Conservation (phyloP, 2,329 filamentous ascomycete genomes). For the Orbilia javanica region DNA sequence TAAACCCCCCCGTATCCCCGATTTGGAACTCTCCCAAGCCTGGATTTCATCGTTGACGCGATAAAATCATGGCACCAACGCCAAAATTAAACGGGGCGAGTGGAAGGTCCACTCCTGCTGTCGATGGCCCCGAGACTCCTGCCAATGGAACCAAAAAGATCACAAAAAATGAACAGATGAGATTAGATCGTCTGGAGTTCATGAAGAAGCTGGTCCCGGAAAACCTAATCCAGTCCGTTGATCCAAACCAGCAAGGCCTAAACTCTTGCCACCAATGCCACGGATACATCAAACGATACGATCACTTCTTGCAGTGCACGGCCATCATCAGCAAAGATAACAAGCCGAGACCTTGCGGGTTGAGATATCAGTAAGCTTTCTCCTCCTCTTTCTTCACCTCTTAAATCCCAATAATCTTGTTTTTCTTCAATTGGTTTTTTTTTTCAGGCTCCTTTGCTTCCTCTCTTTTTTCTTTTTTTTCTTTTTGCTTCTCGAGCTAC, state of each 20-base stretch:
- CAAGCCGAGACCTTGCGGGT: constrained; percentile 45
- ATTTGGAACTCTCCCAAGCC: neutral
- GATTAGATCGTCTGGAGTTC: constrained; percentile 46
- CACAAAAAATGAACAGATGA: constrained; percentile 55
- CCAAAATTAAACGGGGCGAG: constrained; percentile 50
- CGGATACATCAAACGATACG: constrained; percentile 54
- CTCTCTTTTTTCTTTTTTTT: neutral
- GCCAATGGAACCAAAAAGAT: constrained; percentile 51
- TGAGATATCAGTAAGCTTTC: constrained; percentile 53
- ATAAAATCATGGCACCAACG: constrained; percentile 47
- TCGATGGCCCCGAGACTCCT: constrained; percentile 43
- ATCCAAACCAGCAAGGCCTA: constrained; percentile 51
- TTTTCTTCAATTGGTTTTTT: neutral
- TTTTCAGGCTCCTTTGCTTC: neutral
- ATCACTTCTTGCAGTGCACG: constrained; percentile 55
- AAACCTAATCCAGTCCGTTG: constrained; percentile 48
- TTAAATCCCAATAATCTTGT: no score
- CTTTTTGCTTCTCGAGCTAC: neutral
- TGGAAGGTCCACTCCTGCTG: constrained; percentile 41
- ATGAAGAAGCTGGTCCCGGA: constrained; percentile 56
- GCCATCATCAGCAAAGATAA: constrained; percentile 55
- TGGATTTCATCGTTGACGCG: neutral
- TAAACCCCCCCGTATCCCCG: neutral
- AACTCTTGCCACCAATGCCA: constrained; percentile 55
- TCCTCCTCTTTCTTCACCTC: neutral